These are phyloP conservation scores for Trametopsis cervina DNA, from an alignment of 768 basidiomycete species.

Conservation along the genomic window DNA sequence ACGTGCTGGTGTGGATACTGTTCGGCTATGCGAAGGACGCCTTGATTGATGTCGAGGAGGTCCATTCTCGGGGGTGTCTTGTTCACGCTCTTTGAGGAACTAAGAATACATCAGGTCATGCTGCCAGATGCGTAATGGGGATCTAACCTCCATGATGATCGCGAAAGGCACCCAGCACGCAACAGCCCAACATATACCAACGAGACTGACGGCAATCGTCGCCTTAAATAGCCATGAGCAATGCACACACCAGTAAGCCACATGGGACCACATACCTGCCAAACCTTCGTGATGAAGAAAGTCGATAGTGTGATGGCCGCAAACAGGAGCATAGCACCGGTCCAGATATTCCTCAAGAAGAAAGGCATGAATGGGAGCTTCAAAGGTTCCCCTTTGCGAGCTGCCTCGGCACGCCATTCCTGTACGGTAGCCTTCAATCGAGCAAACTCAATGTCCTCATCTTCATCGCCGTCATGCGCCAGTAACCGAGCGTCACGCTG, in stretches of 20 bases:
- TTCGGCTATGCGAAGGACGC: conserved; percentile 46
- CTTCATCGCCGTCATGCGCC: conserved; percentile 58
- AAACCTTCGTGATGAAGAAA: conserved; percentile 78
- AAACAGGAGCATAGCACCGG: conserved; percentile 77
- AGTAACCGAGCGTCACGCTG: conserved; percentile 78
- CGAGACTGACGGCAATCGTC: conserved; percentile 71
- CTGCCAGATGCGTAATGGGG: conserved; percentile 1
- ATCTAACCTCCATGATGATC: conserved; percentile 88
- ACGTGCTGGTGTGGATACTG: conserved; percentile 42
- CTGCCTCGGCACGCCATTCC: conserved; percentile 83
- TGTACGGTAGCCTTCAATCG: conserved; percentile 66
- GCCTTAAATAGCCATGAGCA: conserved; percentile 38
- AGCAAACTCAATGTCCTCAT: conserved; percentile 67
- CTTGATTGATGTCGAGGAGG: conserved; percentile 14
- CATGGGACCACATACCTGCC: conserved; percentile 40
- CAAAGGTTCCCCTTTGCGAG: conserved; percentile 63
- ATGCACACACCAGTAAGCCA: neutral
- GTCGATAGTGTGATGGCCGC: conserved; percentile 74
- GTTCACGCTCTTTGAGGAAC: conserved; percentile 25
- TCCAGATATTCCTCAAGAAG: conserved; percentile 92
- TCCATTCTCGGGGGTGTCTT: conserved; percentile 15
- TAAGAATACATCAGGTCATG: neutral
- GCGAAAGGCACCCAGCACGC: conserved; percentile 98
- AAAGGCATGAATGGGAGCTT: conserved; percentile 85
- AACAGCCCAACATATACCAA: conserved; percentile 95